Percentiles rank a stretch among this genome's conserved stretches.
Conservation (phyloP, 1,284 basidiomycete species). For the Neonothopanus nambi region DNA sequence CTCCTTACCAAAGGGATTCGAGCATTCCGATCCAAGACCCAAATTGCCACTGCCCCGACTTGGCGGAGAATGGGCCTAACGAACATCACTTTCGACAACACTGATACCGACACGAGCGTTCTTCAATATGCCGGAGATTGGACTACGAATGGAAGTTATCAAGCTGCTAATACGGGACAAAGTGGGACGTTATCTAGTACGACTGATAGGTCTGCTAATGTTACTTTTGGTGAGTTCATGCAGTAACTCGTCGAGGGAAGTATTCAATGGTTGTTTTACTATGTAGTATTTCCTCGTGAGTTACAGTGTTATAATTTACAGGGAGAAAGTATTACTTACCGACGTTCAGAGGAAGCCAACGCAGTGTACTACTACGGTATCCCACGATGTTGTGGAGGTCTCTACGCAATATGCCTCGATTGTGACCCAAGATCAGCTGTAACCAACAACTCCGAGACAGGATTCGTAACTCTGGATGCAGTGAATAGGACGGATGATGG, state of each 20-base stretch:
- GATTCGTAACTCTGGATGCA: too few relatives aligned
- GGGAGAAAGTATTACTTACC: background rate
- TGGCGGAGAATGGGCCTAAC: too few relatives aligned
- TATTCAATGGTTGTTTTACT: background rate
- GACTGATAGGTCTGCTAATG: slow-evolving; percentile 23
- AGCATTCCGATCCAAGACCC: too few relatives aligned
- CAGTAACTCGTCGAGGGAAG: too few relatives aligned
- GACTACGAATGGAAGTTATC: slow-evolving; percentile 26
- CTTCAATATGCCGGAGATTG: slow-evolving; percentile 26
- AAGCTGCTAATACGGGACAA: slow-evolving; percentile 26
- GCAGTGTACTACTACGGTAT: slow-evolving; percentile 33
- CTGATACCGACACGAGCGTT: slow-evolving; percentile 18
- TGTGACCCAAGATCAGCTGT: slow-evolving; percentile 26
- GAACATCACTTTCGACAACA: slow-evolving; percentile 28
- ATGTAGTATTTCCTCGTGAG: slow-evolving; percentile 14
- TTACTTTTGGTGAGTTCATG: slow-evolving; percentile 27
- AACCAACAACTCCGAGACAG: too few relatives aligned
- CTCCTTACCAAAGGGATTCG: too few relatives aligned
- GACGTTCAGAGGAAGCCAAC: slow-evolving; percentile 22
- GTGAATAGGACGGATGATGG: too few relatives aligned
- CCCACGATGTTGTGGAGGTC: slow-evolving; percentile 18
- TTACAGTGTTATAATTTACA: background rate
- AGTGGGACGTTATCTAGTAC: slow-evolving; percentile 29
- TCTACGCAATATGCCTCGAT: slow-evolving; percentile 29
- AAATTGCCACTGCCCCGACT: too few relatives aligned